These are phyloP conservation scores for Arbutus unedo DNA, from an alignment of 148 eudicot species.

Conservation along the genomic window DNA sequence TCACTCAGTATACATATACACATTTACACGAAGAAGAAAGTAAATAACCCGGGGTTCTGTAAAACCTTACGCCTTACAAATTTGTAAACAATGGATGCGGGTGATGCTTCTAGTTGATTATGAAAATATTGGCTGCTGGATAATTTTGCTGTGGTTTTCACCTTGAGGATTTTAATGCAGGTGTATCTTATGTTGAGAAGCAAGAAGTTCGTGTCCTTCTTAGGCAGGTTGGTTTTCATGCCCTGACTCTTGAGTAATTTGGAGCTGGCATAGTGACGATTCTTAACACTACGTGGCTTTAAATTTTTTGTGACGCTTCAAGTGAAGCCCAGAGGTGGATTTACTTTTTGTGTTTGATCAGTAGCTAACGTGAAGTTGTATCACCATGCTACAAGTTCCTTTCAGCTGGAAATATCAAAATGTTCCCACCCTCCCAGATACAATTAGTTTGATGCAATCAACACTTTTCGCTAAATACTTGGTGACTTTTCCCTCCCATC, in stretches of 20 bases:
- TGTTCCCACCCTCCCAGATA: not conserved
- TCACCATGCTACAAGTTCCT: not conserved
- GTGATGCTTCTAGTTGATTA: not conserved
- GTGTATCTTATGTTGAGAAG: conserved; percentile 73
- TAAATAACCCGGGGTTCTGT: not conserved
- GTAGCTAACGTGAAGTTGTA: not conserved
- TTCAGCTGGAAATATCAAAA: not conserved
- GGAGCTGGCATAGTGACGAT: not conserved
- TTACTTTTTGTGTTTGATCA: not conserved
- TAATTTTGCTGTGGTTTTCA: not conserved
- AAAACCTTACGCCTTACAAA: not conserved
- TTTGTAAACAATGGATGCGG: not conserved
- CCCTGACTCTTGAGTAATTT: not conserved
- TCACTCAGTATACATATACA: too few species aligned
- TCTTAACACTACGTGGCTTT: not conserved
- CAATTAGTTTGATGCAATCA: not conserved
- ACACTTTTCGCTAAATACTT: not conserved
- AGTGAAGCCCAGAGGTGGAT: not conserved
- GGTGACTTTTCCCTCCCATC: not conserved
- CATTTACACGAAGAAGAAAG: too few species aligned
- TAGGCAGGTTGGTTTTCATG: conserved; percentile 60
- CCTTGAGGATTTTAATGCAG: conserved; percentile 30
- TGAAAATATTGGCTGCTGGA: not conserved
- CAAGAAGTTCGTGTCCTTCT: conserved; percentile 72
- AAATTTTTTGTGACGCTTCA: not conserved